These are phyloP conservation scores for Acanthamoeba lenticulata DNA, from an alignment of 208 protist genomes.

Conservation along the genomic window DNA sequence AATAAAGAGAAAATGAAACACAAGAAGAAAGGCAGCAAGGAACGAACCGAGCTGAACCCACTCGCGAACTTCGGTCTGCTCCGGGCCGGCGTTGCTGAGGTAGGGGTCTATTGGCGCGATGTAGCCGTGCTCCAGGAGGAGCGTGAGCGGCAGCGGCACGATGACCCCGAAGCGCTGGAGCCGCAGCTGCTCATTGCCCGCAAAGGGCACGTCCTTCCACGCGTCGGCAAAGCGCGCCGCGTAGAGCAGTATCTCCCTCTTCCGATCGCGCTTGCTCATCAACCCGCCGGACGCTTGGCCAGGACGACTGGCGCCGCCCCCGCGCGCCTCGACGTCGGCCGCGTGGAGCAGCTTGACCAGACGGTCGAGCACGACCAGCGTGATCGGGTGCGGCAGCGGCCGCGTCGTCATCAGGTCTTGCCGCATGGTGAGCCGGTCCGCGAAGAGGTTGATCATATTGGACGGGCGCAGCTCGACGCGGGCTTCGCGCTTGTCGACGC, in stretches of 20 bases:
- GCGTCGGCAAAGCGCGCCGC: background rate
- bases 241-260: background rate
- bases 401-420: background rate
- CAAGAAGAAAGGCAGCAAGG: too few species aligned
- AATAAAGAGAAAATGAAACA: too few species aligned
- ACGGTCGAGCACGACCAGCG: background rate
- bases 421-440: background rate
- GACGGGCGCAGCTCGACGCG: background rate
- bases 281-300: too few species aligned
- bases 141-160: background rate
- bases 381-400: background rate
- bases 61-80: background rate
- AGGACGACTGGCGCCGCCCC: too few species aligned
- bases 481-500: background rate
- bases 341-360: background rate
- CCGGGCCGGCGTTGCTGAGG: background rate
- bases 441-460: background rate
- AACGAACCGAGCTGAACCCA: background rate
- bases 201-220: background rate
- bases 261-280: background rate
- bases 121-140: slow-evolving; percentile 23
- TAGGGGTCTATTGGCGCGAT: background rate
- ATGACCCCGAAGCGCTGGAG: background rate
- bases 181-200: background rate
- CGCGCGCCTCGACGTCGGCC: background rate